Evolutionary conservation across 495 filamentous ascomycete genomes (phyloP).

Genomic region (Hapsidospora chrysogenum): DNA sequence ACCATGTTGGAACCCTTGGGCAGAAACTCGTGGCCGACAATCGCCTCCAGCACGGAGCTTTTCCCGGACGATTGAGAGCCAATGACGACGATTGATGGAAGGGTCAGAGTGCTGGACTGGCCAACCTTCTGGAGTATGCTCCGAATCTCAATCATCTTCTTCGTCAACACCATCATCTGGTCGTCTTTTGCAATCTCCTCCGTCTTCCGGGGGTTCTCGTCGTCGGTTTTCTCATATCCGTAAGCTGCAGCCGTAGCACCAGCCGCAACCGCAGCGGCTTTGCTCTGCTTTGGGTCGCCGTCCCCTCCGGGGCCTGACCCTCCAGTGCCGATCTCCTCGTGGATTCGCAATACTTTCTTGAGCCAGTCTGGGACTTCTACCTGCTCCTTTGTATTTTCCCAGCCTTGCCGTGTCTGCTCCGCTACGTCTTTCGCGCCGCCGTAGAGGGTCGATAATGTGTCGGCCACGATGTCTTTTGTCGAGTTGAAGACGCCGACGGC

Average conservation of each 20-base stretch:
- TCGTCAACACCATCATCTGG: slow-evolving; percentile 98
- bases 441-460: slow-evolving; percentile 46
- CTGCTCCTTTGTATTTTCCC: slow-evolving; percentile 67
- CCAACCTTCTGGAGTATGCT: slow-evolving; percentile 81
- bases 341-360: slow-evolving; percentile 47
- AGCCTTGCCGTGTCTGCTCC: slow-evolving; percentile 61
- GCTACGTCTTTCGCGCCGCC: slow-evolving; percentile 56
- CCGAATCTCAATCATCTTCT: slow-evolving; percentile 98
- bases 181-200: slow-evolving; percentile 68
- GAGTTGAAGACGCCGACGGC: slow-evolving; percentile 62
- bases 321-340: slow-evolving; percentile 28
- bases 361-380: slow-evolving; percentile 76
- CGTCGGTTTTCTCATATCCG: slow-evolving; percentile 54
- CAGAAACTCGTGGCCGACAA: slow-evolving; percentile 95
- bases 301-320: slow-evolving; percentile 26
- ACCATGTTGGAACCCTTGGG: slow-evolving; percentile 99
- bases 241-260: slow-evolving; percentile 55
- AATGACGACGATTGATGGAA: slow-evolving; percentile 96
- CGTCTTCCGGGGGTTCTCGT: slow-evolving; percentile 44
- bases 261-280: slow-evolving; percentile 39
- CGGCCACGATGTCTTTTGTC: slow-evolving; percentile 50
- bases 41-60: slow-evolving; percentile 91
- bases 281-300: slow-evolving; percentile 43
- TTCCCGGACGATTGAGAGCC: slow-evolving; percentile 97
- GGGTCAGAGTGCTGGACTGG: slow-evolving; percentile 68